Evolutionary conservation across 257 asterid genomes (phyloP).

Genomic region (Anisodus tanguticus): DNA sequence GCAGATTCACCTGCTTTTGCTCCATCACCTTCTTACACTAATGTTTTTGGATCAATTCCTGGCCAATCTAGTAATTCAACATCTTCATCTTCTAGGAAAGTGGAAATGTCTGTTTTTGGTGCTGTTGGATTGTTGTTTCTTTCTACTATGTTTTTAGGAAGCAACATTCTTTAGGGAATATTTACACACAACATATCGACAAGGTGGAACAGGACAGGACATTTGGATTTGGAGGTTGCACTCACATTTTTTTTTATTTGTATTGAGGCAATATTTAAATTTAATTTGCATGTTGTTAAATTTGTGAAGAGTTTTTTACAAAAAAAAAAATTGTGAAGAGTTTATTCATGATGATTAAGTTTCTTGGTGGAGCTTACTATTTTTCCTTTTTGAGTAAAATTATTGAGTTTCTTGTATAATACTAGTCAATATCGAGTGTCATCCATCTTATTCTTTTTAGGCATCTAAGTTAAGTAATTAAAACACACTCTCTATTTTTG

Average conservation of each 20-base stretch:
- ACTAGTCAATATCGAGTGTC: neutral
- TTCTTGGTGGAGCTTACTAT: neutral
- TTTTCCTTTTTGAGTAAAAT: neutral
- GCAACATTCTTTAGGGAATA: conserved; percentile 6
- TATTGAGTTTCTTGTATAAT: neutral
- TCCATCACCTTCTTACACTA: conserved; percentile 74
- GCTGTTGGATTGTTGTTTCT: conserved; percentile 43
- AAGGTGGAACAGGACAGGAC: neutral
- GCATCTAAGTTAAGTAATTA: neutral
- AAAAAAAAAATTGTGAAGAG: neutral
- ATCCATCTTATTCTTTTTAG: neutral
- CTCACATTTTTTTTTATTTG: neutral
- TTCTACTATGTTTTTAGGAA: neutral
- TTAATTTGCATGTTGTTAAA: neutral
- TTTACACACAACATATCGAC: neutral
- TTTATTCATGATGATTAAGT: neutral
- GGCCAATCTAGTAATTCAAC: conserved; percentile 39
- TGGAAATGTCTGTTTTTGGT: conserved; percentile 36
- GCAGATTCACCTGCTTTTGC: conserved; percentile 51
- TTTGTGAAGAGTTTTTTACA: neutral
- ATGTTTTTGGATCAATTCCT: conserved; percentile 74
- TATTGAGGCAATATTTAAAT: neutral
- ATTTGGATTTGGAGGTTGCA: neutral
- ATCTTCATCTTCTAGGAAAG: conserved; percentile 40
- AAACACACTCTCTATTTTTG: neutral